Percentiles rank a stretch among this genome's conserved stretches.
Evolutionary conservation across 148 eudicot genomes (phyloP).

Genomic region (Fagopyrum homotropicum): DNA sequence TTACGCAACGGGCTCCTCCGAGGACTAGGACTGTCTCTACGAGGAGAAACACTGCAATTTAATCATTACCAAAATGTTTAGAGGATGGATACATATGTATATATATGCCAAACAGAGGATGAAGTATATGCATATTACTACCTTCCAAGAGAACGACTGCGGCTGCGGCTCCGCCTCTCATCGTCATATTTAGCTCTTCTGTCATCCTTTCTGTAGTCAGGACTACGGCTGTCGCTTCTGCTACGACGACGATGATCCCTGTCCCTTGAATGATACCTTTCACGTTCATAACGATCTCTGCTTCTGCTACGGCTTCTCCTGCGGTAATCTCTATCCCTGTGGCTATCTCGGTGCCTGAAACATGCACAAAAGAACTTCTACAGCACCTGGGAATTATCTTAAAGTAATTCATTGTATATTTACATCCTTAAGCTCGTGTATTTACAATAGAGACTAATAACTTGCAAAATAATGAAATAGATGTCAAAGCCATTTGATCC

Average conservation of each 20-base stretch:
- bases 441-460: neutral
- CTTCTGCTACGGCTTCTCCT: conserved; percentile 66
- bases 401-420: too few species aligned
- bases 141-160: conserved; percentile 39
- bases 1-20: conserved; percentile 31
- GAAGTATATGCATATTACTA: neutral
- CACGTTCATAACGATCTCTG: conserved; percentile 52
- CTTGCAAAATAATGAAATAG: neutral
- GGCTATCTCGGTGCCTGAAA: conserved; percentile 46
- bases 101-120: neutral
- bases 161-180: conserved; percentile 35
- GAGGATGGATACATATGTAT: neutral
- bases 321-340: conserved; percentile 37
- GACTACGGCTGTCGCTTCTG: conserved; percentile 65
- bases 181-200: conserved; percentile 31
- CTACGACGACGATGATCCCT: conserved; percentile 41
- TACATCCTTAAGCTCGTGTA: neutral
- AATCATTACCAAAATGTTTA: neutral
- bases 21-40: conserved; percentile 30
- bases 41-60: conserved; percentile 30
- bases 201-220: conserved; percentile 31
- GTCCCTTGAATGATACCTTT: conserved; percentile 36
- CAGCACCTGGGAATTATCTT: too few species aligned
- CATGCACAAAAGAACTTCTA: neutral
- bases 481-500: neutral